Evolutionary conservation across 2,329 filamentous ascomycete species (phyloP), one percentile per base, ranked within the genome.

Genomic region (Ascomycota sp.): DNA sequence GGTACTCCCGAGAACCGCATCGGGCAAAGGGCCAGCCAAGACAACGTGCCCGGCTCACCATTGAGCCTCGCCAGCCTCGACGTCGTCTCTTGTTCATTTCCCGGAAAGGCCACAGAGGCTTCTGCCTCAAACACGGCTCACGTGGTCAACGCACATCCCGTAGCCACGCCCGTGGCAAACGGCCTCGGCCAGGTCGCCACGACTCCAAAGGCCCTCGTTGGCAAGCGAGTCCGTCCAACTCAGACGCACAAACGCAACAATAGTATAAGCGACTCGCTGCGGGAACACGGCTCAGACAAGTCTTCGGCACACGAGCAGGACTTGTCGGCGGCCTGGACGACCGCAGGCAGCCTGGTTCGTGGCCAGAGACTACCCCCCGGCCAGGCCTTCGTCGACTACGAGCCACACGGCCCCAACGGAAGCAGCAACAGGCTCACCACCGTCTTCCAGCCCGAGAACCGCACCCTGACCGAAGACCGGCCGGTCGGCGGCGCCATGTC

Each of bases 321-420:
- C 33, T 52, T 74, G 11, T 51, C 72, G 10, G 61, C 75, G 37
- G 62, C 72, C 8, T 57, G 74, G 15, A 70, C 76, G 9, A 75
- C 81, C 42, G 73, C 76, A 4, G 82, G 85, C 8, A 86, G 78
- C 38, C 66, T 98, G 23, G 85, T 95, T 13, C 70, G 86, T 30
- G 89, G 89, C 10, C 80, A 83, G 34, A 47, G 93, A 5, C 68
- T 91, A 36, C 80, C 83, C 11, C 89, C 86, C 2, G 70, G 69
- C 1, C 78, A 89, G 35, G 72, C 85, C 0, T 82, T 79, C 45
- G 76, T 94, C 25, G 72, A 85, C 26, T 56, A 73, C 23, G 53
- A 71, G 30, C 57, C 65, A 5, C 61, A 66, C 5, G 59, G 57
- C 28, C 61, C 61, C 4, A 48, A 48, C 11, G 52, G 53, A 10